Evolutionary conservation across 108 stramenopile genomes (phyloP).

Genomic region (Tribonema minus): DNA sequence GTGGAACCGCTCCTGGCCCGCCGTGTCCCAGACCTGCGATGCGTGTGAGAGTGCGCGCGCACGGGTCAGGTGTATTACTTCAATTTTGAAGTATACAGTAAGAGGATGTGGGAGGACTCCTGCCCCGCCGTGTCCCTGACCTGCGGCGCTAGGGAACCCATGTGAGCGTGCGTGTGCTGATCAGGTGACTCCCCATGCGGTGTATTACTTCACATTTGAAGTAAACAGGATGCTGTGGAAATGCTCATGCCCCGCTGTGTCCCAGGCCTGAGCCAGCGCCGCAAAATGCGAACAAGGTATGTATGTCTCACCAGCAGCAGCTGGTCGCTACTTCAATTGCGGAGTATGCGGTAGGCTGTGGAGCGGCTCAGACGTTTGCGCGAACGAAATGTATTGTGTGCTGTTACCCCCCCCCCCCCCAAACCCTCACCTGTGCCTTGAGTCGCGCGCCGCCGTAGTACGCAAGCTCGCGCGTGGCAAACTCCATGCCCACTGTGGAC

Average conservation of each 20-base stretch:
- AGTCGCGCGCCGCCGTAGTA: constrained; percentile 30
- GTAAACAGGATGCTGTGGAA: not conserved
- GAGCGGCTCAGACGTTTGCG: not conserved
- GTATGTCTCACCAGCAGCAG: no score
- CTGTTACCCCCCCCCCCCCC: not conserved
- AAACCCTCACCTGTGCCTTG: constrained; percentile 24
- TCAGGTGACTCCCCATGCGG: no score
- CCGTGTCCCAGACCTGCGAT: no score
- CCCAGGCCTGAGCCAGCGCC: no score
- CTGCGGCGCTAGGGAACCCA: not conserved
- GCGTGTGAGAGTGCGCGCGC: no score
- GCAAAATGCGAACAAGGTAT: no score
- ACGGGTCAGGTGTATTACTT: constrained; percentile 21
- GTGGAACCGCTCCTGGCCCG: no score
- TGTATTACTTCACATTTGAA: not conserved
- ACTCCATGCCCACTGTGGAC: constrained; percentile 47
- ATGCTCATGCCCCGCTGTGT: not conserved
- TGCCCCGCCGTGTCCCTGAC: constrained; percentile 59
- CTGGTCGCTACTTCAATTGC: not conserved
- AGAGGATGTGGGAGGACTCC: constrained; percentile 20
- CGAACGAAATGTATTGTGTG: not conserved
- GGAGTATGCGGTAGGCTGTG: not conserved
- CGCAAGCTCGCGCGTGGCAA: constrained; percentile 37
- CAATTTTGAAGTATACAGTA: no score
- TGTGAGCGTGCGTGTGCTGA: not conserved